A percentile compares a stretch with the other conserved stretches of the same genome.
Conservation (phyloP, 2,329 filamentous ascomycete species). For the Torrubiellomyces zombiae region DNA sequence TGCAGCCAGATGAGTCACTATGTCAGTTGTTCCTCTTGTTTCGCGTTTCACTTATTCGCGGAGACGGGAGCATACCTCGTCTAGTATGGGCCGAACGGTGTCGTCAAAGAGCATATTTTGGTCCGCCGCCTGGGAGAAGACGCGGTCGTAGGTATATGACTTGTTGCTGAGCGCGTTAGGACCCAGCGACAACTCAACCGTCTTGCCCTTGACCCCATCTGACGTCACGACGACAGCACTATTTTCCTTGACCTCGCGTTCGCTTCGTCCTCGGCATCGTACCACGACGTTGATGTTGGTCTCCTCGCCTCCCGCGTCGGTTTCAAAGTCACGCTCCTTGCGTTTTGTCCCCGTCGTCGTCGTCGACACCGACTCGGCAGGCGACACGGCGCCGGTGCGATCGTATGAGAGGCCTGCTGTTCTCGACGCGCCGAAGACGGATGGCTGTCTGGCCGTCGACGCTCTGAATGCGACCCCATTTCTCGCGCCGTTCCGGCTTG, state of each 20-base stretch:
- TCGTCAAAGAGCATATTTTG: conserved; percentile 92
- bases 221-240: conserved; percentile 83
- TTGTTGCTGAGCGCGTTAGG: conserved; percentile 88
- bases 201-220: conserved; percentile 73
- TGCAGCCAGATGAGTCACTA: conserved; percentile 20
- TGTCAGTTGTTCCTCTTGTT: no score
- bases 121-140: conserved; percentile 88
- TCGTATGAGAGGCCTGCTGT: conserved; percentile 3
- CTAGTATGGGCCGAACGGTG: conserved; percentile 79
- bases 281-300: conserved; percentile 98
- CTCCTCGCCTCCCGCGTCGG: conserved; percentile 48
- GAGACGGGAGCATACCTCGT: conserved; percentile 48
- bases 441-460: conserved; percentile 3
- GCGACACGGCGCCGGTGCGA: conserved; percentile 22
- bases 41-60: neutral
- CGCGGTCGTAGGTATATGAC: conserved; percentile 90
- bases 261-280: conserved; percentile 78
- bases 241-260: conserved; percentile 85
- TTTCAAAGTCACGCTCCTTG: conserved; percentile 73
- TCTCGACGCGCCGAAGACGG: conserved; percentile 1
- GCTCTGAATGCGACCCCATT: conserved; percentile 2
- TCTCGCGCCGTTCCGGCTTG: conserved; percentile 2
- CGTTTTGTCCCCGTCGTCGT: conserved; percentile 51
- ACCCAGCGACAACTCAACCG: conserved; percentile 79
- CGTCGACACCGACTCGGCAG: conserved; percentile 45